Percentiles rank a stretch among this genome's conserved stretches.
phyloP scores from a whole-genome alignment of 2,329 filamentous ascomycete genomes.

The Curvularia spicifera region DNA sequence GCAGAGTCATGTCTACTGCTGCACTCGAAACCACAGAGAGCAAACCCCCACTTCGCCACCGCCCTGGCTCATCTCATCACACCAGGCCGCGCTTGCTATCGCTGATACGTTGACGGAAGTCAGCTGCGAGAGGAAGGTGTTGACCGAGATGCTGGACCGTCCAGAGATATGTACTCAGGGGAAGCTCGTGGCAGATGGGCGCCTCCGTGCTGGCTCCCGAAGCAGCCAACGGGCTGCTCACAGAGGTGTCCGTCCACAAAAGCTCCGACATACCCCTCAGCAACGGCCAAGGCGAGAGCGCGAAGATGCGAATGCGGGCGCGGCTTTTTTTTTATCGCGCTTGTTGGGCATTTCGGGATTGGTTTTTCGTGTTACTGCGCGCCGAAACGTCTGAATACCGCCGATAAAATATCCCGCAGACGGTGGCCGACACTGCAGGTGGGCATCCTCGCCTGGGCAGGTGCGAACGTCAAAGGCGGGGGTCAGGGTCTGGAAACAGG shows the following conservation, averaged over 20 bases:
- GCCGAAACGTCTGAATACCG: background rate
- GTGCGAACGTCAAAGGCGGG: constrained; percentile 13
- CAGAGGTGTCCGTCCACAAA: background rate
- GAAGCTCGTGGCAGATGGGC: background rate
- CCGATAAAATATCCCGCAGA: background rate
- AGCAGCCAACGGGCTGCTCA: background rate
- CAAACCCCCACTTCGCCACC: constrained; percentile 1
- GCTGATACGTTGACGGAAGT: background rate
- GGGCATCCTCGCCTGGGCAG: constrained; percentile 8
- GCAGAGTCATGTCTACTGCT: background rate
- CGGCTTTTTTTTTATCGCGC: background rate
- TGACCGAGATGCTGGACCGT: background rate
- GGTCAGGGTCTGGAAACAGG: constrained; percentile 10
- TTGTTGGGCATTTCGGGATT: too few relatives aligned
- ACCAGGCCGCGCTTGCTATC: background rate
- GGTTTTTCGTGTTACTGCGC: background rate
- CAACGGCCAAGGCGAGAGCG: too few relatives aligned
- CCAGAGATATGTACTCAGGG: background rate
- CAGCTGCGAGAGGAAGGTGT: background rate
- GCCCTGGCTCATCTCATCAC: background rate
- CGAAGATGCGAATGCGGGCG: too few relatives aligned
- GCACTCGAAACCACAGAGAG: background rate
- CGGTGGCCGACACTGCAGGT: background rate
- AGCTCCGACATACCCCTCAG: too few relatives aligned
- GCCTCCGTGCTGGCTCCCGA: background rate